These are phyloP conservation scores for Tetradesmus obliquus DNA, from an alignment of 139 green algal genomes.

Conservation along the genomic window DNA sequence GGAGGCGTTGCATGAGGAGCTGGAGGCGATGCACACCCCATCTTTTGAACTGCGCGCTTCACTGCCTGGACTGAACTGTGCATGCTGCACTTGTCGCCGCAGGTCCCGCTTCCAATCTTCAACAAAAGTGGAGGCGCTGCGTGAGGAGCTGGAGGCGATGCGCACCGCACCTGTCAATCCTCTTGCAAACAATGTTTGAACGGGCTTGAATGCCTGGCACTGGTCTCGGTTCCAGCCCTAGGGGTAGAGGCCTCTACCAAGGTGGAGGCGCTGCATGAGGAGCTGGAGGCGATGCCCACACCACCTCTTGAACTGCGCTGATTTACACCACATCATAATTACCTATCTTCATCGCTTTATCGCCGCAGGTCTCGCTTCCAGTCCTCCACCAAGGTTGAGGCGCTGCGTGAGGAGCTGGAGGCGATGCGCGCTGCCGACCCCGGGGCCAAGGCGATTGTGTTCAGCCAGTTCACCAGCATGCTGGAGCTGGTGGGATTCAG, in stretches of 20 bases:
- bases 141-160: constrained; percentile 73
- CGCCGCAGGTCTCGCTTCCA: constrained; percentile 73
- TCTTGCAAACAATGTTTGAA: too few relatives aligned
- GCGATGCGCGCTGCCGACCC: constrained; percentile 79
- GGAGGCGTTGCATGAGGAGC: constrained; percentile 89
- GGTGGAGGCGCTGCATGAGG: constrained; percentile 63
- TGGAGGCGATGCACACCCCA: constrained; percentile 71
- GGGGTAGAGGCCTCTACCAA: constrained; percentile 77
- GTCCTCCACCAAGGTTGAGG: constrained; percentile 95
- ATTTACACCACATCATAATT: neutral
- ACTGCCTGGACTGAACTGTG: neutral
- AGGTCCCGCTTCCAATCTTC: constrained; percentile 79
- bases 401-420: constrained; percentile 84
- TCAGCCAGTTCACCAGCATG: constrained; percentile 97
- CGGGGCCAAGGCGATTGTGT: constrained; percentile 89
- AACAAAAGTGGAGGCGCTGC: constrained; percentile 95
- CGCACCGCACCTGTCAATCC: neutral
- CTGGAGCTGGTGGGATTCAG: constrained; percentile 87
- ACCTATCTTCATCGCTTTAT: neutral
- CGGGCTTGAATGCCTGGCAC: too few relatives aligned
- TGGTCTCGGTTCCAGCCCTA: constrained; percentile 74
- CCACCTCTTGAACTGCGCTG: too few relatives aligned
- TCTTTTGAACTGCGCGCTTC: too few relatives aligned
- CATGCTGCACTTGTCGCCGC: neutral
- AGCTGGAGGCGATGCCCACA: too few relatives aligned